Conservation (phyloP, 2,329 filamentous ascomycete species). For the Hypoxylon sp. region DNA sequence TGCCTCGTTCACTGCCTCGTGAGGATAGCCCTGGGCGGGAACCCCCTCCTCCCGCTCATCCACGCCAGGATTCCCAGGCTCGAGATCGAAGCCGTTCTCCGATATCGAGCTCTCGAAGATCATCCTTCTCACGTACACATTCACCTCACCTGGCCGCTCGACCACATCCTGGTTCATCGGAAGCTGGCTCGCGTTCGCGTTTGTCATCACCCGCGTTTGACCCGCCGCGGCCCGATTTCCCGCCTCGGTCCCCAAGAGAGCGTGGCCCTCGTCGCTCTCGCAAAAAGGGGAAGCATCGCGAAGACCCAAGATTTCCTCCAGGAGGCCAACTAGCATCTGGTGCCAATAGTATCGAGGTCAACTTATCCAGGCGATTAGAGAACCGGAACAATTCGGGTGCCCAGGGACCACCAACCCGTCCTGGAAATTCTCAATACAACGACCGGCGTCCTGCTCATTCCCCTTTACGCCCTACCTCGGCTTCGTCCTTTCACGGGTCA, state of each 20-base stretch:
- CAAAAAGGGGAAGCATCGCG: conserved; percentile 51
- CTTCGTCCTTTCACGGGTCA: conserved; percentile 65
- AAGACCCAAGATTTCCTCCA: conserved; percentile 51
- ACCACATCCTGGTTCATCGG: conserved; percentile 37
- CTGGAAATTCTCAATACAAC: conserved; percentile 50
- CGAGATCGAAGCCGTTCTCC: conserved; percentile 44
- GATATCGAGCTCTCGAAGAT: conserved; percentile 42
- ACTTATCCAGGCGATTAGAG: conserved; percentile 51
- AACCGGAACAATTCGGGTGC: conserved; percentile 53
- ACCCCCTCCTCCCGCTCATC: conserved; percentile 29
- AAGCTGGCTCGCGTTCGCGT: conserved; percentile 41
- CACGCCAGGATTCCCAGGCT: conserved; percentile 36
- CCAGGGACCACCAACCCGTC: conserved; percentile 47
- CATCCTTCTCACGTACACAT: conserved; percentile 44
- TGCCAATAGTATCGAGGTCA: conserved; percentile 60
- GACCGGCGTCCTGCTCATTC: conserved; percentile 55
- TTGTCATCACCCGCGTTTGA: conserved; percentile 40
- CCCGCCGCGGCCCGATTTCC: conserved; percentile 36
- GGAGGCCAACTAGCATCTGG: conserved; percentile 53
- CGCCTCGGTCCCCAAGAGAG: conserved; percentile 43
- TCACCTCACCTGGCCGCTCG: conserved; percentile 40
- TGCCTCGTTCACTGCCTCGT: conserved; percentile 40
- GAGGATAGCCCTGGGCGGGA: conserved; percentile 37
- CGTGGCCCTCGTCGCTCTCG: conserved; percentile 44
- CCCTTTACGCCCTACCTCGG: conserved; percentile 65